phyloP scores from a whole-genome alignment of 2,329 filamentous ascomycete species.

The Pyrenochaeta sp. region DNA sequence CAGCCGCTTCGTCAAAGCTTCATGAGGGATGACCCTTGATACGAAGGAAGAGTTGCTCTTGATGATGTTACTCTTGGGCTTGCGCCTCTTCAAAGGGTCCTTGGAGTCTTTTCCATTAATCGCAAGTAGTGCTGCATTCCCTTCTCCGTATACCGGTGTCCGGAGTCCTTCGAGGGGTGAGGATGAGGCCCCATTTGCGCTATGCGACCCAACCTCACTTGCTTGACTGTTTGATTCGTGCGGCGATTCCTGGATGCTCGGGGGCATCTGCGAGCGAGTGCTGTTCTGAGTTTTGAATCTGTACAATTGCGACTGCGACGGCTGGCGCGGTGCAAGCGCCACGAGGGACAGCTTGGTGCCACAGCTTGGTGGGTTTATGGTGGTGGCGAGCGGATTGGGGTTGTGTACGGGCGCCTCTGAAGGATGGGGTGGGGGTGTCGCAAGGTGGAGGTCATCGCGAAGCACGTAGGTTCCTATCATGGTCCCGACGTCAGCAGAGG shows the following conservation, averaged over 20 bases:
- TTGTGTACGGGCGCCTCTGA: constrained; percentile 88
- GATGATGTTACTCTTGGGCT: constrained; percentile 97
- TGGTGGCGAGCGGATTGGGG: constrained; percentile 89
- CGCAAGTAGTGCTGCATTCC: constrained; percentile 74
- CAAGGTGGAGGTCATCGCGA: constrained; percentile 88
- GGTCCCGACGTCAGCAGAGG: constrained; percentile 25
- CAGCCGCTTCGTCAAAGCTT: constrained; percentile 78
- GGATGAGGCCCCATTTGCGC: constrained; percentile 44
- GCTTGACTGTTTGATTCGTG: constrained; percentile 54
- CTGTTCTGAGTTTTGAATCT: constrained; percentile 52
- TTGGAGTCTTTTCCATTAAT: constrained; percentile 72
- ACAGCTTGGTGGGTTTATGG: constrained; percentile 79
- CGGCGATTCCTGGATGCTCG: constrained; percentile 55
- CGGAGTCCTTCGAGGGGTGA: constrained; percentile 40
- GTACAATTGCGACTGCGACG: constrained; percentile 52
- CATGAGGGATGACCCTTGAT: constrained; percentile 92
- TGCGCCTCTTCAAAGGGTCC: constrained; percentile 74
- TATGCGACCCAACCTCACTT: constrained; percentile 55
- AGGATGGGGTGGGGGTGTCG: constrained; percentile 93
- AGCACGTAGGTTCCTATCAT: constrained; percentile 82
- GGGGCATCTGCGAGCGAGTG: constrained; percentile 51
- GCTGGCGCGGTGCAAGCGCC: constrained; percentile 66
- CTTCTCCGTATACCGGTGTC: constrained; percentile 81
- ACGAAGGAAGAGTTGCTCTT: constrained; percentile 99
- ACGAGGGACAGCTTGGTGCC: constrained; percentile 86